Evolutionary conservation across 345 rosid species (phyloP).

Genomic region (Citrus hindsii): DNA sequence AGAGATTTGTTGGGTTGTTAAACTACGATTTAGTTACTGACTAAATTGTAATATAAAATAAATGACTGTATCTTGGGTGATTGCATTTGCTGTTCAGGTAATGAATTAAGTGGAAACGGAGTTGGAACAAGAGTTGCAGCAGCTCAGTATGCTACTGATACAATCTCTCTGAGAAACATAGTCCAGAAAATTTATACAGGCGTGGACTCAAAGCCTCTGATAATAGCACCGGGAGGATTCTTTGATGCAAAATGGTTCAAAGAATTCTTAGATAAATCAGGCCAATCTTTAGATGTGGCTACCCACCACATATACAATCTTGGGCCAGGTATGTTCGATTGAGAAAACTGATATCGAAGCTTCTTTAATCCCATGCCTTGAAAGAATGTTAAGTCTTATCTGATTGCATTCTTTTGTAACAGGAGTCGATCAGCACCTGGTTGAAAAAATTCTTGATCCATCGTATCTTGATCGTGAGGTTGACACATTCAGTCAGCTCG

Average conservation of each 20-base stretch:
- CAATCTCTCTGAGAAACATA: constrained; percentile 44
- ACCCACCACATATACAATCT: constrained; percentile 94
- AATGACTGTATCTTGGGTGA: not conserved
- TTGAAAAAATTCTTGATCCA: constrained; percentile 79
- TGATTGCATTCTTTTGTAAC: constrained; percentile 1
- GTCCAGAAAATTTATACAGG: constrained; percentile 47
- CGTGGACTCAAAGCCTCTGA: constrained; percentile 50
- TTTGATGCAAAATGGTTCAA: constrained; percentile 68
- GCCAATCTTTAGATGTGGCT: constrained; percentile 45
- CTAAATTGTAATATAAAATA: not conserved
- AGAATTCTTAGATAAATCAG: constrained; percentile 51
- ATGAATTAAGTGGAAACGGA: constrained; percentile 80
- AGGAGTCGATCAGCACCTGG: constrained; percentile 66
- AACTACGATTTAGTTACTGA: not conserved
- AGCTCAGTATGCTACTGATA: constrained; percentile 68
- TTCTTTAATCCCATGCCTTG: not conserved
- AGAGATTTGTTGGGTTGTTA: not conserved
- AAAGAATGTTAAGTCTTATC: constrained; percentile 4
- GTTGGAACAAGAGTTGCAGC: constrained; percentile 75
- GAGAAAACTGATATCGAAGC: not conserved
- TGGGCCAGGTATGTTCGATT: constrained; percentile 66
- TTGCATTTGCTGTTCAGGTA: constrained; percentile 43
- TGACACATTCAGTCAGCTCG: constrained; percentile 47
- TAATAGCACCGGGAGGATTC: constrained; percentile 91
- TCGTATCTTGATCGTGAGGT: constrained; percentile 57